phyloP scores from a whole-genome alignment of 1,139 yeast species.

The Petasospora fabianii region DNA sequence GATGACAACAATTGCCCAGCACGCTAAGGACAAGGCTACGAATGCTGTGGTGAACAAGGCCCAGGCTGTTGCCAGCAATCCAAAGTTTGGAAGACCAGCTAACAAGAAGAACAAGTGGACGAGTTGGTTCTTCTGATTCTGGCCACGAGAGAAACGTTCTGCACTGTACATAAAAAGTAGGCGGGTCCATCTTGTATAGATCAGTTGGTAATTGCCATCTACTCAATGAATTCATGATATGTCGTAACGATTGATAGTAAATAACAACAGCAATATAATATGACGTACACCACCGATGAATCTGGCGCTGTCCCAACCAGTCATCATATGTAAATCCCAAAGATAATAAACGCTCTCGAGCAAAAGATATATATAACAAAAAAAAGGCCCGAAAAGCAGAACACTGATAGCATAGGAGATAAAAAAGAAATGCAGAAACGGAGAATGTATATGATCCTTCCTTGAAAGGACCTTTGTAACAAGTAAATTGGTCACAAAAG shows the following conservation, averaged over 20 bases:
- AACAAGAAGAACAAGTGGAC: constrained; percentile 56
- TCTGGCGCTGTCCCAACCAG: background rate
- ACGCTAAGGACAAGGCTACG: constrained; percentile 20
- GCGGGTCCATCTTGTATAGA: too few relatives aligned
- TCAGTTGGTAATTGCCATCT: too few relatives aligned
- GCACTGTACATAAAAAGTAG: too few relatives aligned
- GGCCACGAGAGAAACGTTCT: too few relatives aligned
- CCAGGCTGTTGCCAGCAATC: constrained; percentile 26
- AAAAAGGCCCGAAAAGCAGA: background rate
- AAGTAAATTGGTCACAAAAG: background rate
- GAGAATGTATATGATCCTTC: background rate
- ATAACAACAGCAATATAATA: too few relatives aligned
- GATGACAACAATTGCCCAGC: constrained; percentile 20
- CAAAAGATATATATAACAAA: background rate
- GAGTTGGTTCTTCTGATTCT: constrained; percentile 55
- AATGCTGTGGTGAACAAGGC: constrained; percentile 24
- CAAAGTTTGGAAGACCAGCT: constrained; percentile 52
- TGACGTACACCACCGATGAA: constrained; percentile 2
- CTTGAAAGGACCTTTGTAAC: background rate
- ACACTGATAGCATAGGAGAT: background rate
- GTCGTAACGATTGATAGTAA: too few relatives aligned
- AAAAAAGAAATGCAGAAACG: background rate
- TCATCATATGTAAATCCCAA: constrained; percentile 1
- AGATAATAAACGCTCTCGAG: background rate
- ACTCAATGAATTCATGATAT: too few relatives aligned